Evolutionary conservation across 2,329 filamentous ascomycete genomes (phyloP).

Genomic region (Lasiodiplodia gonubiensis): DNA sequence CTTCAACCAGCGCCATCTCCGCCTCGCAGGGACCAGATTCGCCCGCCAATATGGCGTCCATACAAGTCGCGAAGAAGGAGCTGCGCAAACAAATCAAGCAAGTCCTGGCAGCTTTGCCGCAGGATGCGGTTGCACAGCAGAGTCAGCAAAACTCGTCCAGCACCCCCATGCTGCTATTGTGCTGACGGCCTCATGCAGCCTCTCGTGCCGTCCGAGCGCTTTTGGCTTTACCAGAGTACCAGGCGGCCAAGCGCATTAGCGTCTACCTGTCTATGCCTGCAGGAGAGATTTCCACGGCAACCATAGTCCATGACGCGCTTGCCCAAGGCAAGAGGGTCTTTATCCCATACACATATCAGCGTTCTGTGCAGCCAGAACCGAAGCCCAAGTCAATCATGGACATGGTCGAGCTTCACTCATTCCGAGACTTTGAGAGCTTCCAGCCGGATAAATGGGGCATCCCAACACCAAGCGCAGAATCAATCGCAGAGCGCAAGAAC

Average conservation of each 20-base stretch:
- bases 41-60: slow-evolving; percentile 30
- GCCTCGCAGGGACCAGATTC: slow-evolving; percentile 5
- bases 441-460: slow-evolving; percentile 89
- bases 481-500: slow-evolving; percentile 70
- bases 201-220: slow-evolving; percentile 68
- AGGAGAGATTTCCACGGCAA: slow-evolving; percentile 82
- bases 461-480: slow-evolving; percentile 75
- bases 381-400: slow-evolving; percentile 82
- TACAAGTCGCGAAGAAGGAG: slow-evolving; percentile 75
- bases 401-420: slow-evolving; percentile 79
- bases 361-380: slow-evolving; percentile 11
- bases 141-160: slow-evolving; percentile 61
- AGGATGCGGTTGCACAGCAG: slow-evolving; percentile 69
- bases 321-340: slow-evolving; percentile 81
- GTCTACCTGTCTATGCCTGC: slow-evolving; percentile 93
- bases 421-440: slow-evolving; percentile 79
- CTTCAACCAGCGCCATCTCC: slow-evolving; percentile 6
- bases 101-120: slow-evolving; percentile 64
- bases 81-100: slow-evolving; percentile 73
- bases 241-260: slow-evolving; percentile 75
- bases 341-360: slow-evolving; percentile 79
- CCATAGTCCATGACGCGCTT: slow-evolving; percentile 82
- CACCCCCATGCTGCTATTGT: neutral
- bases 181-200: slow-evolving; percentile 56
- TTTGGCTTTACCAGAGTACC: slow-evolving; percentile 73